These are phyloP conservation scores for Hemileccinum rubropunctum DNA, from an alignment of 768 basidiomycete genomes.

Conservation along the genomic window DNA sequence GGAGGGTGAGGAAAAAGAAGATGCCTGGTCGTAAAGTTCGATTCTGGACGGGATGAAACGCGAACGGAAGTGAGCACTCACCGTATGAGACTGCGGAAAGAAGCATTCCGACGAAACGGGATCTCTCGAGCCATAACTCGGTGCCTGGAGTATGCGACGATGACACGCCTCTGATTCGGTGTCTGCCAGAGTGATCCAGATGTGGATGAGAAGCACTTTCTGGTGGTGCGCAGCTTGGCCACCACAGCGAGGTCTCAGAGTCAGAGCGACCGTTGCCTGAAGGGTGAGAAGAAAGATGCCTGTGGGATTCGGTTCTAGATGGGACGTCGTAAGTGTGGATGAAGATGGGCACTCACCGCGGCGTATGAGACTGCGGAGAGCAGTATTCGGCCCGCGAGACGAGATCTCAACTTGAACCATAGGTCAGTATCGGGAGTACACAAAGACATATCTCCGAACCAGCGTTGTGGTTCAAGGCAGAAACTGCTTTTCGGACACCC, in stretches of 20 bases:
- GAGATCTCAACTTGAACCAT: slow-evolving; percentile 29
- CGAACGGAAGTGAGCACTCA: neutral
- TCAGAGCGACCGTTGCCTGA: slow-evolving; percentile 12
- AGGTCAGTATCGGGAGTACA: slow-evolving; percentile 19
- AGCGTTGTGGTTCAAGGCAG: too few relatives aligned
- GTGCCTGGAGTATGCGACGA: slow-evolving; percentile 18
- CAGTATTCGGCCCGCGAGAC: slow-evolving; percentile 22
- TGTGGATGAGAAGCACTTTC: slow-evolving; percentile 13
- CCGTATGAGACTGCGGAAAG: slow-evolving; percentile 23
- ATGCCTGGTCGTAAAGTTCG: slow-evolving; percentile 13
- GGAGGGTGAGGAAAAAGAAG: slow-evolving; percentile 19
- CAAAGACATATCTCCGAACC: slow-evolving; percentile 11
- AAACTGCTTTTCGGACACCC: too few relatives aligned
- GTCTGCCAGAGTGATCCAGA: slow-evolving; percentile 27
- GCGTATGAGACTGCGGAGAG: slow-evolving; percentile 21
- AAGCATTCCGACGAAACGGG: slow-evolving; percentile 24
- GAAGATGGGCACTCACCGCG: slow-evolving; percentile 6
- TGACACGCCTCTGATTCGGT: slow-evolving; percentile 28
- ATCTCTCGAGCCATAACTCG: slow-evolving; percentile 27
- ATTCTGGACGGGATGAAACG: neutral
- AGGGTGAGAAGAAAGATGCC: slow-evolving; percentile 23
- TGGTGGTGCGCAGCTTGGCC: slow-evolving; percentile 1
- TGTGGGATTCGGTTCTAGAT: neutral
- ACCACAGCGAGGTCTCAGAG: neutral
- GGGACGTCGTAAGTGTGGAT: neutral